Conservation (phyloP, 805 yeast genomes). For the Metschnikowia kofuensis region DNA sequence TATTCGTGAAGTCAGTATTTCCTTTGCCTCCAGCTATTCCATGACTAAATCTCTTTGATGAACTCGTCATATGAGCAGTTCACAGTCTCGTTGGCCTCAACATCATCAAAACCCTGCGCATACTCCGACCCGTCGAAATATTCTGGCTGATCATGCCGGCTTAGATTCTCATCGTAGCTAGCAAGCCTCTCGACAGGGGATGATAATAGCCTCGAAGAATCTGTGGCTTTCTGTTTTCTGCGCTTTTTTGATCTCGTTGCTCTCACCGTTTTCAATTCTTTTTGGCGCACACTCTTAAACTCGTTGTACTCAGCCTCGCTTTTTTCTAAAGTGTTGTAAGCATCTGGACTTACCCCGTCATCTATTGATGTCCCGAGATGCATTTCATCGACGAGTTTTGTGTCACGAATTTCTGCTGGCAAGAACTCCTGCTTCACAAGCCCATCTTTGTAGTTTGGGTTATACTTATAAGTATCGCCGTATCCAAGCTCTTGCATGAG, state of each 20-base stretch:
- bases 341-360: conserved; percentile 10
- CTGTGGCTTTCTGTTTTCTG: neutral
- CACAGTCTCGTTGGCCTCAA: conserved; percentile 29
- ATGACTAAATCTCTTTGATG: conserved; percentile 12
- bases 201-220: conserved; percentile 3
- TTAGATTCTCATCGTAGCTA: conserved; percentile 30
- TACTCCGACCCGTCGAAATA: conserved; percentile 33
- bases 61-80: conserved; percentile 38
- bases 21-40: no score
- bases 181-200: conserved; percentile 15
- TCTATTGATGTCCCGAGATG: conserved; percentile 48
- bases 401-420: conserved; percentile 50
- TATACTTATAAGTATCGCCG: conserved; percentile 81
- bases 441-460: conserved; percentile 77
- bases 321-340: conserved; percentile 7
- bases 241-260: neutral
- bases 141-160: conserved; percentile 38
- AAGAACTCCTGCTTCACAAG: conserved; percentile 69
- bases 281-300: conserved; percentile 14
- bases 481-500: conserved; percentile 89
- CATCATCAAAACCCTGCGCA: conserved; percentile 21
- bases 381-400: conserved; percentile 50
- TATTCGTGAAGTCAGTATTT: no score
- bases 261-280: conserved; percentile 1
- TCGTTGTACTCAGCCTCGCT: conserved; percentile 14